Evolutionary conservation across 129 eudicot genomes (phyloP), one percentile per base, ranked within the genome.

Genomic region (Flaveria ramosissima): DNA sequence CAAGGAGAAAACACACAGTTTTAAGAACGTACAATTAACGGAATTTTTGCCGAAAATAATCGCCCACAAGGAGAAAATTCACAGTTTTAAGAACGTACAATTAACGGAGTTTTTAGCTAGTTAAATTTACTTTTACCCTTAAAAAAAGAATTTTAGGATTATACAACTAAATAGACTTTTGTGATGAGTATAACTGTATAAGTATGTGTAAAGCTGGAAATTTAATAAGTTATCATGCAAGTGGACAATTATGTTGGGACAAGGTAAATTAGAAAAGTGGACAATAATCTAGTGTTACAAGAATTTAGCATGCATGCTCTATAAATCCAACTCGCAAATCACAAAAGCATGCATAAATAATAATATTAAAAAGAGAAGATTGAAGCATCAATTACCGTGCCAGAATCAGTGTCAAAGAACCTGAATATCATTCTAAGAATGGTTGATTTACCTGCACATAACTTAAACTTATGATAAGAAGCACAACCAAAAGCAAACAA

Each of bases 381-480:
- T 2, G 17, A 15, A 71, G 26, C 46, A 45, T 21, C 32, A 52
- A 81, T 90, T 89, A 94, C 98, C 80, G 79, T 82, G 85, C 98
- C 98, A 74, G 91, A 77, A 79, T 89, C 84, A 68, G 96, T 61
- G 84, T 94, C 93, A 71, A 87, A 94, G 76, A 94, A 87, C 85
- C 98, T 91, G 88, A 91, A 94, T 69, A 94, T 89, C 96, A 94
- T 70, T 83, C 98, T 87, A 42, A 94, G 86, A 82, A 94, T 86
- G 74, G 98, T 94, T 53, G 98, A 94, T 81, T 94, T 94, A 68
- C 98, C 98, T 94, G 90, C 87, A 84, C 52, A 66, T 41, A 19
- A 56, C 66, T 74, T 27, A 43, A 74, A 81, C 17, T 67, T 21
- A 73, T 52, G 11, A 64, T 71, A 13, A 46, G 24, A 68, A 70